Evolutionary conservation across 345 rosid genomes (phyloP).

Genomic region (Camelina laxa): DNA sequence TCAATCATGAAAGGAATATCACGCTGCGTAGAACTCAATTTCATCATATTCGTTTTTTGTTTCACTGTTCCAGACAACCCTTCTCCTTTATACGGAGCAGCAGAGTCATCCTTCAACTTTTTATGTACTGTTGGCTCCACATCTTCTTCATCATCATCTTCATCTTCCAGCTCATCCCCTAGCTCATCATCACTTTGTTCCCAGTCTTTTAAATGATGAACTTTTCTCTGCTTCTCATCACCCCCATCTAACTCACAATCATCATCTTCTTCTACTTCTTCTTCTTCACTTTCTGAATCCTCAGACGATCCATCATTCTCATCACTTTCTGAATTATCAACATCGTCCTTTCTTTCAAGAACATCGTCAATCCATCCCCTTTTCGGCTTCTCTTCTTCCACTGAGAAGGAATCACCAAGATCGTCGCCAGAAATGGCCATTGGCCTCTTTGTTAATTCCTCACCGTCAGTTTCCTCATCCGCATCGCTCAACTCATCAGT

Average conservation of each 20-base stretch:
- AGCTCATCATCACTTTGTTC: constrained; percentile 87
- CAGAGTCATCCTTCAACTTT: constrained; percentile 45
- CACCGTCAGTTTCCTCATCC: constrained; percentile 63
- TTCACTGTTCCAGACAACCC: constrained; percentile 29
- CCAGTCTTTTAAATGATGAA: constrained; percentile 68
- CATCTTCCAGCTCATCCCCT: constrained; percentile 59
- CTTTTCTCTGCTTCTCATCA: constrained; percentile 42
- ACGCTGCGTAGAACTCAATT: constrained; percentile 41
- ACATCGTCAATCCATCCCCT: constrained; percentile 91
- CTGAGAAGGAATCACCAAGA: constrained; percentile 86
- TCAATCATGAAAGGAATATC: constrained; percentile 78
- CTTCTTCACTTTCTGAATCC: constrained; percentile 56
- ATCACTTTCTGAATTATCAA: constrained; percentile 57
- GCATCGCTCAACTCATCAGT: constrained; percentile 74
- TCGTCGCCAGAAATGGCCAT: constrained; percentile 78
- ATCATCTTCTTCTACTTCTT: constrained; percentile 47
- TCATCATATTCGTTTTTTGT: constrained; percentile 38
- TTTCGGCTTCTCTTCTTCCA: constrained; percentile 59
- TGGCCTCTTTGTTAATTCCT: constrained; percentile 45
- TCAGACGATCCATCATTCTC: constrained; percentile 63
- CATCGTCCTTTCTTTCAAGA: constrained; percentile 67
- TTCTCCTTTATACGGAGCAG: constrained; percentile 27
- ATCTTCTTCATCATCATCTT: constrained; percentile 40
- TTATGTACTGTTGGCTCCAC: constrained; percentile 43
- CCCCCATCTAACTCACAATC: constrained; percentile 60